These are phyloP conservation scores for Arthrobotrys sphaeroides DNA, from an alignment of 2,329 filamentous ascomycete genomes.

Conservation along the genomic window DNA sequence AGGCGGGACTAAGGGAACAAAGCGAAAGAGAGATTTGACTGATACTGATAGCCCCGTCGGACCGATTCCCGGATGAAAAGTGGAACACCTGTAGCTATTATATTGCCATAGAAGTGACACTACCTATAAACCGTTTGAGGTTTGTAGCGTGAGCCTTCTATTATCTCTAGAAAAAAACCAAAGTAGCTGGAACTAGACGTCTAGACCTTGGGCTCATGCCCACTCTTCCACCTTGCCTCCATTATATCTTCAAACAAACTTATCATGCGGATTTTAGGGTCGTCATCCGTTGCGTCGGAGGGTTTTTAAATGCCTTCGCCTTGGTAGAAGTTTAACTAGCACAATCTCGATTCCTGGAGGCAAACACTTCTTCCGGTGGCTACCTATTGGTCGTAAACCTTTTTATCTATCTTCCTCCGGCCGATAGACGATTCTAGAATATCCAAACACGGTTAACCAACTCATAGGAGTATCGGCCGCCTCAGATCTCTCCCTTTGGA, in stretches of 20 bases:
- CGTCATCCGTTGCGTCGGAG: background rate
- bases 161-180: background rate
- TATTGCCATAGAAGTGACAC: too few relatives aligned
- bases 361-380: background rate
- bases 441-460: background rate
- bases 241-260: background rate
- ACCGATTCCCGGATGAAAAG: too few relatives aligned
- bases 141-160: too few relatives aligned
- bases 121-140: background rate
- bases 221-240: background rate
- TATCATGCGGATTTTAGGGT: background rate
- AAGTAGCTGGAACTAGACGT: background rate
- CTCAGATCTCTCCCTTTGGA: background rate
- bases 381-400: conserved; percentile 2
- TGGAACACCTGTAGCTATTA: too few relatives aligned
- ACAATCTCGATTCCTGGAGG: too few relatives aligned
- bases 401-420: background rate
- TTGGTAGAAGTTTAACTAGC: background rate
- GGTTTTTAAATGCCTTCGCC: background rate
- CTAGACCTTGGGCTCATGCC: conserved; percentile 2
- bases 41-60: too few relatives aligned
- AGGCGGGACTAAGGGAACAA: too few relatives aligned
- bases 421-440: background rate
- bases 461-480: background rate
- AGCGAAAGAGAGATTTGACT: too few relatives aligned